These are phyloP conservation scores for Carex sylvatica DNA, from an alignment of 202 grass and related monocot genomes.

Conservation along the genomic window DNA sequence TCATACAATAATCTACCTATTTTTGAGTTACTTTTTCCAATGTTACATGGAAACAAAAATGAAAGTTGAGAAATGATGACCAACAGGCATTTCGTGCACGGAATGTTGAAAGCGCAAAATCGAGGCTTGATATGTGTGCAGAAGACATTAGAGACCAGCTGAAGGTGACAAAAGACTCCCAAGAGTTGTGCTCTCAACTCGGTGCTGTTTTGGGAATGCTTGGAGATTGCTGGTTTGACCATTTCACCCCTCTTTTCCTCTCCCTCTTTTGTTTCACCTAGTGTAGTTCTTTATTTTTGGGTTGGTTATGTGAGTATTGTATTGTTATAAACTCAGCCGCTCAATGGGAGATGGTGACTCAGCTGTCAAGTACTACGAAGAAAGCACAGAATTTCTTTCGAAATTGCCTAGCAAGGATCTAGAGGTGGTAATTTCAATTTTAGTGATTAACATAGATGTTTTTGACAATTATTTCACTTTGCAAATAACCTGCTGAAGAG, in stretches of 20 bases:
- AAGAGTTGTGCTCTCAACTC: conserved; percentile 83
- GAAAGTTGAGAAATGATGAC: conserved; percentile 6
- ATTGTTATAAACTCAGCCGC: conserved; percentile 49
- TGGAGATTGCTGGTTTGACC: conserved; percentile 81
- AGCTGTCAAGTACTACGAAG: conserved; percentile 81
- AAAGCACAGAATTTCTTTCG: conserved; percentile 72
- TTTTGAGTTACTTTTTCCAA: neutral
- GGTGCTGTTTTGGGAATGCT: conserved; percentile 93
- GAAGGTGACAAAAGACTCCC: conserved; percentile 47
- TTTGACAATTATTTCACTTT: conserved; percentile 1
- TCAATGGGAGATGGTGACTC: conserved; percentile 67
- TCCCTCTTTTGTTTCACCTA: neutral
- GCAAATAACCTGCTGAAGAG: conserved; percentile 17
- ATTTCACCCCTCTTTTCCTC: neutral
- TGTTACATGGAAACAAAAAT: neutral
- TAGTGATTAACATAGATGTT: neutral
- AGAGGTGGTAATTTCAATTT: conserved; percentile 48
- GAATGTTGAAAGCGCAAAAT: conserved; percentile 89
- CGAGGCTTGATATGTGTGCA: conserved; percentile 71
- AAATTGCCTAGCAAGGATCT: conserved; percentile 71
- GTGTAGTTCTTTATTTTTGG: neutral
- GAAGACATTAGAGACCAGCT: conserved; percentile 89
- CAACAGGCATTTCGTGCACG: conserved; percentile 67
- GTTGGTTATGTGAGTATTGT: neutral
- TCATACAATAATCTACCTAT: neutral